These are phyloP conservation scores for Celoporthe dispersa DNA, from an alignment of 2,329 filamentous ascomycete genomes.

Conservation along the genomic window DNA sequence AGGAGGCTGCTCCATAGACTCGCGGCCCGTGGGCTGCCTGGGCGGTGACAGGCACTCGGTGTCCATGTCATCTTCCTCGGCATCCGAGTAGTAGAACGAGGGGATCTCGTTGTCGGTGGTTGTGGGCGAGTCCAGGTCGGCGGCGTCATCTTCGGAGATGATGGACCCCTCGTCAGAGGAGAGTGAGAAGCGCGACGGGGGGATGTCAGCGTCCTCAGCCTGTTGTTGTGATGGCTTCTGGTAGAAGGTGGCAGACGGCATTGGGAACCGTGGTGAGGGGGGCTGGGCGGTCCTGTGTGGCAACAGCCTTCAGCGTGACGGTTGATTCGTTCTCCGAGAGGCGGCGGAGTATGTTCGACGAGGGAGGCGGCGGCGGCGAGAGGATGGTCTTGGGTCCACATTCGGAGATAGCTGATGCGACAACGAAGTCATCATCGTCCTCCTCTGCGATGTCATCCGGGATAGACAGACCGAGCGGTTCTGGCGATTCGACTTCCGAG, in stretches of 20 bases:
- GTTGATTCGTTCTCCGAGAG: conserved; percentile 31
- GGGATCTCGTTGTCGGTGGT: conserved; percentile 47
- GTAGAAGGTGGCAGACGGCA: conserved; percentile 32
- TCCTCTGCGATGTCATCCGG: conserved; percentile 55
- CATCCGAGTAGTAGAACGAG: conserved; percentile 51
- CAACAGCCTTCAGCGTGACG: conserved; percentile 17
- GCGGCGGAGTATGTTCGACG: conserved; percentile 33
- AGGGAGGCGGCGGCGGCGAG: conserved; percentile 55
- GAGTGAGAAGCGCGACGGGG: conserved; percentile 36
- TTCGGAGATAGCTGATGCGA: conserved; percentile 55
- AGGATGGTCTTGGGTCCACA: conserved; percentile 50
- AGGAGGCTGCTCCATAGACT: conserved; percentile 33
- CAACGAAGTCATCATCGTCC: conserved; percentile 65
- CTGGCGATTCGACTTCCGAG: conserved; percentile 39
- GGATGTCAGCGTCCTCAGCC: conserved; percentile 36
- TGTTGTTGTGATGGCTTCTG: conserved; percentile 31
- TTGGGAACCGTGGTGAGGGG: conserved; percentile 37
- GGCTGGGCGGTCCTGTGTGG: conserved; percentile 30
- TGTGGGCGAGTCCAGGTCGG: conserved; percentile 37
- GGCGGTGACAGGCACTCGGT: conserved; percentile 41
- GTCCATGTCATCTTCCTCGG: conserved; percentile 46
- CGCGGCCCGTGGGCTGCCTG: conserved; percentile 28
- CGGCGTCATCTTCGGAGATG: conserved; percentile 35
- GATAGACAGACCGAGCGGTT: conserved; percentile 44
- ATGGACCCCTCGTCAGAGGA: conserved; percentile 38